phyloP scores from a whole-genome alignment of 495 filamentous ascomycete species.

The Pyrenopolyporus hunteri region DNA sequence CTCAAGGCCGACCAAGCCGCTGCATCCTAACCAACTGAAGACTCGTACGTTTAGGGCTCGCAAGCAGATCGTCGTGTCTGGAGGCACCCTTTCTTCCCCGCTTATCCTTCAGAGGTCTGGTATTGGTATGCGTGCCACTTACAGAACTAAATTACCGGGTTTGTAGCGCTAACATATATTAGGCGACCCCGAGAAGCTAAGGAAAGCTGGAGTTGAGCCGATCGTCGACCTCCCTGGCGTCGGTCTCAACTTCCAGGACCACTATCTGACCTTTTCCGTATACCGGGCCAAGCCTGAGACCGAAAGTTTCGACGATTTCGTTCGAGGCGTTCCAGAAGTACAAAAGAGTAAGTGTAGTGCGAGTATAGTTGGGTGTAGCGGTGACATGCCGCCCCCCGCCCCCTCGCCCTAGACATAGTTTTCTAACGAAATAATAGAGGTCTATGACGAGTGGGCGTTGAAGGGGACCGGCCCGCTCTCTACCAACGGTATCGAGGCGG shows the following conservation, averaged over 20 bases:
- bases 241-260: conserved; percentile 84
- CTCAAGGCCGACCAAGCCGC: conserved; percentile 51
- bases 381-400: too few relatives aligned
- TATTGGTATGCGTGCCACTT: conserved; percentile 52
- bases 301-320: conserved; percentile 82
- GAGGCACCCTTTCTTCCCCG: conserved; percentile 79
- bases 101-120: conserved; percentile 79
- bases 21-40: conserved; percentile 48
- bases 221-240: conserved; percentile 81
- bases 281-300: conserved; percentile 78
- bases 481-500: conserved; percentile 86
- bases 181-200: conserved; percentile 73
- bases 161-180: conserved; percentile 15
- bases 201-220: conserved; percentile 70
- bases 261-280: conserved; percentile 80
- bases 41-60: conserved; percentile 69
- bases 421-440: conserved; percentile 41
- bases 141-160: background rate
- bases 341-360: conserved; percentile 57
- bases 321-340: conserved; percentile 72
- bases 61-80: conserved; percentile 80
- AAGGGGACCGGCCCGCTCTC: conserved; percentile 80
- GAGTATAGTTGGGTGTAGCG: background rate
- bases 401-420: background rate
- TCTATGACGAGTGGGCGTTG: conserved; percentile 76